These are phyloP conservation scores for Paraconiothyrium sp. DNA, from an alignment of 2,329 filamentous ascomycete species.

Conservation along the genomic window DNA sequence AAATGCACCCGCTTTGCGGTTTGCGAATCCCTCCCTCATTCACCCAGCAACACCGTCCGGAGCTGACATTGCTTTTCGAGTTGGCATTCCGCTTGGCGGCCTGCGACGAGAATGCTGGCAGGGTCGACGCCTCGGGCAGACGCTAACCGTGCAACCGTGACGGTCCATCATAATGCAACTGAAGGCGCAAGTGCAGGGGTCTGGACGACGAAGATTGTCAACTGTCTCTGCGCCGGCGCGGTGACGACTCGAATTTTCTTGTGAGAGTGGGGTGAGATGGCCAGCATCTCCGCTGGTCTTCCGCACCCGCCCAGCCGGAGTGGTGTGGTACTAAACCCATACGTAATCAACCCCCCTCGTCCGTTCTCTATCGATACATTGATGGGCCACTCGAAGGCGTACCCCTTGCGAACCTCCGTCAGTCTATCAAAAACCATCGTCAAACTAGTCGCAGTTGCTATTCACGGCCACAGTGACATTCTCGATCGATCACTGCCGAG, in stretches of 20 bases:
- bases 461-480: background rate
- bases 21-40: slow-evolving; percentile 28
- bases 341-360: slow-evolving; percentile 18
- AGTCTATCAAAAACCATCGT: background rate
- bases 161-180: slow-evolving; percentile 30
- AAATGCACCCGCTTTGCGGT: slow-evolving; percentile 25
- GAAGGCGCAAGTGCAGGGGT: slow-evolving; percentile 29
- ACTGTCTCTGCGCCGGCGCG: slow-evolving; percentile 34
- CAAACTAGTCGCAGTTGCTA: background rate
- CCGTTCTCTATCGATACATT: background rate
- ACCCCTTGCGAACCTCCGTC: slow-evolving; percentile 7
- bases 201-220: slow-evolving; percentile 30
- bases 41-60: slow-evolving; percentile 27
- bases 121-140: slow-evolving; percentile 28
- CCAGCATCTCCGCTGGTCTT: slow-evolving; percentile 3
- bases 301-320: slow-evolving; percentile 4
- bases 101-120: slow-evolving; percentile 23
- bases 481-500: background rate
- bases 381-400: background rate
- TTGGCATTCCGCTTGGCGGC: slow-evolving; percentile 35
- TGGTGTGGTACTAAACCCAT: slow-evolving; percentile 16
- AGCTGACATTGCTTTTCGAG: slow-evolving; percentile 42
- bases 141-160: slow-evolving; percentile 46
- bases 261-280: slow-evolving; percentile 24
- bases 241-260: slow-evolving; percentile 31